Percentiles rank a stretch among this genome's conserved stretches.
These are phyloP conservation scores for Candida stauntonica DNA, from an alignment of 805 yeast genomes.

Conservation along the genomic window DNA sequence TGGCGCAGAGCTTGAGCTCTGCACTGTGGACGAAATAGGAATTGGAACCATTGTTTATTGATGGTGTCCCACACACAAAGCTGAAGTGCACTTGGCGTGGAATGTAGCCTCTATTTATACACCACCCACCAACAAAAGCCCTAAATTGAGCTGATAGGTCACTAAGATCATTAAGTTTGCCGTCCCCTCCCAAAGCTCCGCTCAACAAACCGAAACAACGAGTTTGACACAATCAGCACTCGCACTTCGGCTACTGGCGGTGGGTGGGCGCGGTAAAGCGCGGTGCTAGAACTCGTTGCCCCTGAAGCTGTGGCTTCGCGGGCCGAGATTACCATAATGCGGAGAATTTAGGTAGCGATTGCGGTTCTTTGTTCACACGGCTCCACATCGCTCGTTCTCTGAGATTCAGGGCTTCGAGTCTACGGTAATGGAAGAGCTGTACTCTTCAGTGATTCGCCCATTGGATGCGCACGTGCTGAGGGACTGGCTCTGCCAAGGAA, in stretches of 20 bases:
- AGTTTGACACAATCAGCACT: slow-evolving; percentile 4
- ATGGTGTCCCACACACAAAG: not conserved
- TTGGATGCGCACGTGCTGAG: slow-evolving; percentile 8
- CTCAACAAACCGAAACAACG: not conserved
- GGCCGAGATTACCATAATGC: too few relatives aligned
- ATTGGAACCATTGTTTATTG: slow-evolving; percentile 13
- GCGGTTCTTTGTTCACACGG: too few relatives aligned
- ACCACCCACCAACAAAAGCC: too few relatives aligned
- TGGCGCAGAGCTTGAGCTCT: too few relatives aligned
- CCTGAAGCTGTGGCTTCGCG: too few relatives aligned
- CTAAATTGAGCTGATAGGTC: too few relatives aligned
- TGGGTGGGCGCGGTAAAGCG: not conserved
- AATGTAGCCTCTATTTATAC: not conserved
- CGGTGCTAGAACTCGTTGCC: too few relatives aligned
- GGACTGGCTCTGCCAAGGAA: slow-evolving; percentile 7
- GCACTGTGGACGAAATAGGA: not conserved
- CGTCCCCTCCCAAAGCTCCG: not conserved
- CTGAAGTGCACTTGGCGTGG: not conserved
- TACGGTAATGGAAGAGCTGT: slow-evolving; percentile 4
- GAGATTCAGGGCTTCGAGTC: too few relatives aligned
- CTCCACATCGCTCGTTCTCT: too few relatives aligned
- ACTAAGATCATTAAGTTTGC: not conserved
- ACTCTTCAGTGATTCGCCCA: slow-evolving; percentile 1
- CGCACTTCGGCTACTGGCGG: slow-evolving; percentile 6
- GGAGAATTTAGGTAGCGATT: too few relatives aligned